Evolutionary conservation across 75 land plant species (phyloP).

Genomic region (Picea sitchensis): DNA sequence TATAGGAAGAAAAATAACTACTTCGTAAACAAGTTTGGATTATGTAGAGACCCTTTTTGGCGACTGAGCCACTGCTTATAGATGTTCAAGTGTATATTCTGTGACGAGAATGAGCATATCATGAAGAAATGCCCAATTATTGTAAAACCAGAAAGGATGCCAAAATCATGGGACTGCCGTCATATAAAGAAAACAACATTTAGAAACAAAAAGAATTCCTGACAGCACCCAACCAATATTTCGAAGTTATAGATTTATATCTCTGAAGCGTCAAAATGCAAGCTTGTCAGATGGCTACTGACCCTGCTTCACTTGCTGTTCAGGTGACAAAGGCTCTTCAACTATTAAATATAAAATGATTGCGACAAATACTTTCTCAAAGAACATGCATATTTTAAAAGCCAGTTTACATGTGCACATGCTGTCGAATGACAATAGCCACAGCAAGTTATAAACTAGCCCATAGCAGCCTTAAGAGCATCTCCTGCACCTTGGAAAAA

Average conservation of each 20-base stretch:
- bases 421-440: neutral
- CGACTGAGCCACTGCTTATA: neutral
- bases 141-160: too few relatives aligned
- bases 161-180: neutral
- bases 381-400: neutral
- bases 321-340: neutral
- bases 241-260: neutral
- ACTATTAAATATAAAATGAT: neutral
- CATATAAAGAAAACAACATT: too few relatives aligned
- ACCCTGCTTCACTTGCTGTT: neutral
- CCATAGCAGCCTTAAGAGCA: slow-evolving; percentile 63
- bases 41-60: neutral
- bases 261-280: slow-evolving; percentile 1
- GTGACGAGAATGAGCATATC: neutral
- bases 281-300: neutral
- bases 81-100: neutral
- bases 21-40: neutral
- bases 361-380: neutral
- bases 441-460: slow-evolving; percentile 7
- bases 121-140: neutral
- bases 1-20: too few relatives aligned
- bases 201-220: too few relatives aligned
- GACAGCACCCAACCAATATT: slow-evolving; percentile 1
- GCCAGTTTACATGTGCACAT: slow-evolving; percentile 1
- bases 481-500: slow-evolving; percentile 99